phyloP scores from a whole-genome alignment of 2,329 filamentous ascomycete species.

The Xylariaceae sp. region DNA sequence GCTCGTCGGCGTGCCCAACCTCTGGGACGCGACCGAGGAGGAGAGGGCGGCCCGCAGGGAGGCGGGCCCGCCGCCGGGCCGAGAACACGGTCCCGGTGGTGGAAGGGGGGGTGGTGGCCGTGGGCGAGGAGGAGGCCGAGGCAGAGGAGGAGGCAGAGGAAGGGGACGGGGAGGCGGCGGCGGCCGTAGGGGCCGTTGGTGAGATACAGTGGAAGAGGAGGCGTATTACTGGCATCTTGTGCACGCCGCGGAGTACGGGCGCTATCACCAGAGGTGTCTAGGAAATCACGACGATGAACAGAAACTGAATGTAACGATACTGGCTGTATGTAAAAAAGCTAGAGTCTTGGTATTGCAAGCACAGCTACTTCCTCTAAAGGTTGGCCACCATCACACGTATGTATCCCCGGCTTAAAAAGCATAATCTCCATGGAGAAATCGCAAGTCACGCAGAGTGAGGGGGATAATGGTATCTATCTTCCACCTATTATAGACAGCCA shows the following conservation, averaged over 20 bases:
- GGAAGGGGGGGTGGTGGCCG: conserved; percentile 25
- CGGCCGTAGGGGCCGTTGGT: conserved; percentile 7
- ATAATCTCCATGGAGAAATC: conserved; percentile 39
- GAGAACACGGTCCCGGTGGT: conserved; percentile 23
- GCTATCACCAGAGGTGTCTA: too few species aligned
- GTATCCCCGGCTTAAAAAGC: conserved; percentile 41
- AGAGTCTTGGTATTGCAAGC: too few species aligned
- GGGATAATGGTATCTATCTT: conserved; percentile 37
- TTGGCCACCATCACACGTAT: too few species aligned
- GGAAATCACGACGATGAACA: too few species aligned
- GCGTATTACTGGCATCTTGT: too few species aligned
- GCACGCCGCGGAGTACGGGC: too few species aligned
- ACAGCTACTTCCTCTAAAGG: too few species aligned
- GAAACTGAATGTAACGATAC: too few species aligned
- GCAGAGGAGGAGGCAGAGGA: conserved; percentile 27
- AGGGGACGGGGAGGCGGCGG: conserved; percentile 8
- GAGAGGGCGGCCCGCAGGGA: conserved; percentile 54
- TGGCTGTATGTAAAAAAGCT: too few species aligned
- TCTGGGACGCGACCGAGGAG: conserved; percentile 64
- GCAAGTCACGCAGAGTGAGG: conserved; percentile 46
- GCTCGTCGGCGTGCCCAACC: conserved; percentile 68
- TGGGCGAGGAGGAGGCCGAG: conserved; percentile 26
- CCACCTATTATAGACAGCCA: conserved; percentile 48
- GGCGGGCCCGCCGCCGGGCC: conserved; percentile 46
- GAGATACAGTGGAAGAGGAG: conserved; percentile 4